phyloP scores from a whole-genome alignment of 139 green algal species.

The Chlamydomonas sp. region DNA sequence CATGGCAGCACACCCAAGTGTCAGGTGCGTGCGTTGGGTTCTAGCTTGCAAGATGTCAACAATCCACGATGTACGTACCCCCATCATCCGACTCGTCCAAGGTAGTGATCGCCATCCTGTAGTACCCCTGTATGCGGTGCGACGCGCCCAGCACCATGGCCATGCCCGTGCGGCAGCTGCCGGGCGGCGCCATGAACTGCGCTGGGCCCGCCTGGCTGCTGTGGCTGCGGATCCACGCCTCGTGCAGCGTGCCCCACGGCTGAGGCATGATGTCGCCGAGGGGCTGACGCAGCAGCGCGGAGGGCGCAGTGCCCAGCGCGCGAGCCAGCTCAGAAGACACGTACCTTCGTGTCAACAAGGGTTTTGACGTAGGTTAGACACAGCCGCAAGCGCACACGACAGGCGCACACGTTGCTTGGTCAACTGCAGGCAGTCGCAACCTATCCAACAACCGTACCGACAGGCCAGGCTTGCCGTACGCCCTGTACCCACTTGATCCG shows the following conservation, averaged over 20 bases:
- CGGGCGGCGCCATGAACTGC: background rate
- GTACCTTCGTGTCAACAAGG: background rate
- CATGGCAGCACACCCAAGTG: no score
- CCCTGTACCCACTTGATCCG: conserved; percentile 7
- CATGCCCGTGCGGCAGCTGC: conserved; percentile 34
- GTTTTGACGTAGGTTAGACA: no score
- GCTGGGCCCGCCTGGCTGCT: background rate
- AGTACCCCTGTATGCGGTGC: conserved; percentile 30
- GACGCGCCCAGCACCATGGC: conserved; percentile 20
- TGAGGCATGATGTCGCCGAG: conserved; percentile 38
- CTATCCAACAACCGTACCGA: no score
- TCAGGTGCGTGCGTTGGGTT: background rate
- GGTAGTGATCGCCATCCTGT: conserved; percentile 27
- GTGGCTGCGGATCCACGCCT: conserved; percentile 15
- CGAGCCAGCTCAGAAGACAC: conserved; percentile 22
- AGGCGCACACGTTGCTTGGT: no score
- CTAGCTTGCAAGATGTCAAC: background rate
- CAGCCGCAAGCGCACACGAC: no score
- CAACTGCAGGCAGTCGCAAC: no score
- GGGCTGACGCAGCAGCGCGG: conserved; percentile 16
- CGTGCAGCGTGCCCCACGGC: conserved; percentile 31
- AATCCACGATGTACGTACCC: background rate
- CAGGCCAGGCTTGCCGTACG: no score
- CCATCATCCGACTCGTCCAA: conserved; percentile 18
- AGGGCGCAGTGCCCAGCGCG: conserved; percentile 34